Evolutionary conservation across 352 stramenopile species (phyloP).

Genomic region (Pythium folliculosum): DNA sequence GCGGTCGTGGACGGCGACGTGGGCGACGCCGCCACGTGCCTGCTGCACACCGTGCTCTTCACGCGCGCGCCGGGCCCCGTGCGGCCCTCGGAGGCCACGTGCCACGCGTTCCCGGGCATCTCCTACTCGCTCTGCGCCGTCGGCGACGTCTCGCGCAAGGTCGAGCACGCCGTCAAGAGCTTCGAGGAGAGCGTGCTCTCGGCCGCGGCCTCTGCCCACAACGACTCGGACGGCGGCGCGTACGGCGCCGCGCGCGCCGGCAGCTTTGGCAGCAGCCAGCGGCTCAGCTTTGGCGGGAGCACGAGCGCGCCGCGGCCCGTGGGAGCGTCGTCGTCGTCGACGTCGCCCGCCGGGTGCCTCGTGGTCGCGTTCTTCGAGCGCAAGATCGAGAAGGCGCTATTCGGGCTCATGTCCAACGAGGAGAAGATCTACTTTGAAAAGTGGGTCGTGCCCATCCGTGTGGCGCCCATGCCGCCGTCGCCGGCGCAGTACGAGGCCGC

Average conservation of each 20-base stretch:
- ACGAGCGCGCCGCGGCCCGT: neutral
- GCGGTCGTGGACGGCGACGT: slow-evolving; percentile 55
- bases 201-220: neutral
- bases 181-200: slow-evolving; percentile 58
- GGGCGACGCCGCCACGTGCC: slow-evolving; percentile 60
- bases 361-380: slow-evolving; percentile 79
- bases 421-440: slow-evolving; percentile 88
- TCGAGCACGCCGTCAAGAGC: slow-evolving; percentile 61
- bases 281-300: neutral
- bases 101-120: slow-evolving; percentile 70
- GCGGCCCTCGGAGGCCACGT: slow-evolving; percentile 72
- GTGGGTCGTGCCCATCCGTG: slow-evolving; percentile 70
- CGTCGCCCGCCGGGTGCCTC: slow-evolving; percentile 40
- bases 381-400: slow-evolving; percentile 83
- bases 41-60: slow-evolving; percentile 85
- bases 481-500: slow-evolving; percentile 53
- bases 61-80: slow-evolving; percentile 71
- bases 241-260: slow-evolving; percentile 28
- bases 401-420: slow-evolving; percentile 84
- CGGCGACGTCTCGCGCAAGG: slow-evolving; percentile 76
- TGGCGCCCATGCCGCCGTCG: slow-evolving; percentile 46
- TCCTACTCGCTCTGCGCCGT: slow-evolving; percentile 80
- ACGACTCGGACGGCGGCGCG: slow-evolving; percentile 26
- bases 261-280: slow-evolving; percentile 19
- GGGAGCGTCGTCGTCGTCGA: neutral